Percentiles rank a stretch among this genome's conserved stretches.
These are phyloP conservation scores for Cicer bijugum DNA, from an alignment of 306 rosid species.

Conservation along the genomic window DNA sequence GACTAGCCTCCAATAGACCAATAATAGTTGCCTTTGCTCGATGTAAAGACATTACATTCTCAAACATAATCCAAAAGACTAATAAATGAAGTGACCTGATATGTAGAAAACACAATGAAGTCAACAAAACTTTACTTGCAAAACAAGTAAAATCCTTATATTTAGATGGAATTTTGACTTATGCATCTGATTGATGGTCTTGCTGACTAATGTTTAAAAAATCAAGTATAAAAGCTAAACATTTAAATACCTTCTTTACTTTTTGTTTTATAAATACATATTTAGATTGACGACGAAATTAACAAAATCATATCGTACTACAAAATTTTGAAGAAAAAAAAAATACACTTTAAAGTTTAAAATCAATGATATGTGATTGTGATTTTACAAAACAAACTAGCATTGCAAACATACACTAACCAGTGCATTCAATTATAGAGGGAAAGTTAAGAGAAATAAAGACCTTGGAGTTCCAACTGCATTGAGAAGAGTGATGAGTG, in stretches of 20 bases:
- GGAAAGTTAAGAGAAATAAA: slow-evolving; percentile 15
- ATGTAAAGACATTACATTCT: slow-evolving; percentile 88
- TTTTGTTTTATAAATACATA: no score
- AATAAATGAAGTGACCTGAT: slow-evolving; percentile 83
- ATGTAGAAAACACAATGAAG: slow-evolving; percentile 21
- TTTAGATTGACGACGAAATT: no score
- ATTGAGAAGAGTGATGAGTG: slow-evolving; percentile 76
- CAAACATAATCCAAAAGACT: slow-evolving; percentile 92
- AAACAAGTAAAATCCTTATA: slow-evolving; percentile 26
- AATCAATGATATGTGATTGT: no score
- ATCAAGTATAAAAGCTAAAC: no score
- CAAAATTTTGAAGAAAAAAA: no score
- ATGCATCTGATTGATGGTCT: neutral
- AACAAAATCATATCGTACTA: no score
- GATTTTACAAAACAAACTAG: neutral
- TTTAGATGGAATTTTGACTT: neutral
- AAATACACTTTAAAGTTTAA: no score
- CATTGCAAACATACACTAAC: neutral
- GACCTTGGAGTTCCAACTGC: slow-evolving; percentile 95
- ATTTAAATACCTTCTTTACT: no score
- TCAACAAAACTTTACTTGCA: slow-evolving; percentile 33
- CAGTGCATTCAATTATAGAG: neutral
- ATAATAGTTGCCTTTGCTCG: slow-evolving; percentile 86
- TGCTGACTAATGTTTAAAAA: no score
- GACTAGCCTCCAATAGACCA: slow-evolving; percentile 79